Evolutionary conservation across 768 basidiomycete genomes (phyloP).

Genomic region (Lentinula guzmanii): DNA sequence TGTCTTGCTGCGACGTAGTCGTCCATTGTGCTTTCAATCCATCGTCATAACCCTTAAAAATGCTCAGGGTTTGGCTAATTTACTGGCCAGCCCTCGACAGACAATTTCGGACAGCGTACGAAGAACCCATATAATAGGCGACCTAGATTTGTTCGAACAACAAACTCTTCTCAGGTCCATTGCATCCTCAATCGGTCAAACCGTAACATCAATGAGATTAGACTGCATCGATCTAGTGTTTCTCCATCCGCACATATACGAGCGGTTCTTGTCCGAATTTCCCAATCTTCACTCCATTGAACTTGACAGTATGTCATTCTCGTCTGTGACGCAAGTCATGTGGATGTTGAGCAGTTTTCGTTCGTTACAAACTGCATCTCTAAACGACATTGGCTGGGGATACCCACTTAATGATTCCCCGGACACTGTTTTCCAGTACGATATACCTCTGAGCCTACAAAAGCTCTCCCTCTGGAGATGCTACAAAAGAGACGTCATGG

Average conservation of each 20-base stretch:
- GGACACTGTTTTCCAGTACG: neutral
- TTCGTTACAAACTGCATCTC: neutral
- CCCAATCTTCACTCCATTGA: neutral
- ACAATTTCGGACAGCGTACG: neutral
- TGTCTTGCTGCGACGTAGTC: neutral
- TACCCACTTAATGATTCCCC: neutral
- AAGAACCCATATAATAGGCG: neutral
- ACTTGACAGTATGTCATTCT: neutral
- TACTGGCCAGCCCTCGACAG: neutral
- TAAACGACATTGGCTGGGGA: neutral
- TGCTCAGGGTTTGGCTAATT: neutral
- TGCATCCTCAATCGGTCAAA: neutral
- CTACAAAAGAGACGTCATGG: slow-evolving; percentile 8
- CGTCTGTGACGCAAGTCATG: slow-evolving; percentile 1
- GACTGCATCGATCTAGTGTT: neutral
- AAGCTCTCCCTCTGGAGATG: neutral
- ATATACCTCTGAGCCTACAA: neutral
- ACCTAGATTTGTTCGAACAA: neutral
- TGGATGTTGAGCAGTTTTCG: neutral
- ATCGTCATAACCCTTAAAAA: neutral
- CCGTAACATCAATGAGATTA: neutral
- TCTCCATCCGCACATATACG: neutral
- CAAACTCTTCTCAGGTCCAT: neutral
- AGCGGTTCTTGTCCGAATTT: neutral
- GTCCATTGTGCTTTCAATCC: neutral